Base-by-base conservation (phyloP, 1,284 basidiomycete species). In the Ustilago trichophora region DNA sequence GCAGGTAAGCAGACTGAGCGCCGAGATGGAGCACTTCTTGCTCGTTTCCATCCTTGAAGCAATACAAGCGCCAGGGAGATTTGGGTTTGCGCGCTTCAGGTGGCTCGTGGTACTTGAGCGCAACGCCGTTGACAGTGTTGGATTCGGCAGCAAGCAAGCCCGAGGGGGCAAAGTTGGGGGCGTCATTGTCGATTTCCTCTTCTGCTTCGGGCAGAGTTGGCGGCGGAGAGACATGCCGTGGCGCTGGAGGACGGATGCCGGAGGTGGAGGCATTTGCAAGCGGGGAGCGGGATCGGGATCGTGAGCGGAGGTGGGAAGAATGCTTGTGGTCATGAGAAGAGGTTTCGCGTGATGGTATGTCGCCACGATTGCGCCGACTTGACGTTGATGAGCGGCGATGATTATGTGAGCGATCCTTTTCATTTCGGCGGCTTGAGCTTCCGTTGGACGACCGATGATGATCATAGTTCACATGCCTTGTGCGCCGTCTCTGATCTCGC, bases 51-150 rank as follows among this genome's bases (percentile, higher is more conserved):
- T 91, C 93, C 82, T 97, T 97, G 86, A 98, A 99, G 33, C 97
- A 93, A 80, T 98, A 99, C 63, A 98, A 78, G 76, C 96, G 86
- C 96, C 96, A 98, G 19, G 90, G 90, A 32, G 90, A 83, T 3
- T 86, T 83, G 5, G 96, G 95, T 78, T 94, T 96, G 67, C 94
- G 85, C 21, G 96, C 96, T 84, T 99, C 96, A 2, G 95, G 93
- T 11, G 96, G 96, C 82, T 99, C 96, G 74, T 98, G 95, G 81
- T 99, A 99, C 82, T 98, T 99, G 60, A 99, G 85, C 33, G 95
- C 88, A 1, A 94, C 91, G 53, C 89, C 92, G 49, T 87, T 88
- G 10, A 90, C 89, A 73, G 78, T 92, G 50, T 81, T 81, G 36
- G 67, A 72, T 31, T 75, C 96, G 6, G 93, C 94, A 0, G 95